phyloP scores from a whole-genome alignment of 148 eudicot species.

The Rhododendron griersonianum region DNA sequence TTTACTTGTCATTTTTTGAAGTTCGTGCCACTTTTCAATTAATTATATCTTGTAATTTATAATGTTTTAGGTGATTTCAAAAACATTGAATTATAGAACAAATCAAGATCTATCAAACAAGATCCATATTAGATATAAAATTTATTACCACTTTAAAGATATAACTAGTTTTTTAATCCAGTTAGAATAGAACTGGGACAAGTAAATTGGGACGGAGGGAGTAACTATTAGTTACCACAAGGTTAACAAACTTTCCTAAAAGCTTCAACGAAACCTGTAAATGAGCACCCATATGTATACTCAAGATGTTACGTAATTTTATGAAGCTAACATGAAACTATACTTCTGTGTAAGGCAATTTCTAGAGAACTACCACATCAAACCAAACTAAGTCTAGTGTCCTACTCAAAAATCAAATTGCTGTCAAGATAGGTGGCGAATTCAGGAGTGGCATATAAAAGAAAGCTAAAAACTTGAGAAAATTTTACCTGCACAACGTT shows the following conservation, averaged over 20 bases:
- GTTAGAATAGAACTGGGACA: too few relatives aligned
- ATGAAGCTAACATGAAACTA: background rate
- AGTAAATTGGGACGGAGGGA: too few relatives aligned
- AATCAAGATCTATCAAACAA: too few relatives aligned
- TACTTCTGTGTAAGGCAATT: background rate
- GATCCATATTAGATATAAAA: too few relatives aligned
- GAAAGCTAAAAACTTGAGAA: constrained; percentile 11
- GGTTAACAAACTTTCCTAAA: background rate
- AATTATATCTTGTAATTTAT: too few relatives aligned
- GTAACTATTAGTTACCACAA: background rate
- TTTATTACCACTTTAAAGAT: too few relatives aligned
- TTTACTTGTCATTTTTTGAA: too few relatives aligned
- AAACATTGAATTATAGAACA: too few relatives aligned
- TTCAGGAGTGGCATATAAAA: background rate
- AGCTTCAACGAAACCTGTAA: background rate
- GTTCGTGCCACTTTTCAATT: too few relatives aligned
- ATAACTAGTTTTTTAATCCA: too few relatives aligned
- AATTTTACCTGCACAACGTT: constrained; percentile 66
- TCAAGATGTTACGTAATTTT: background rate
- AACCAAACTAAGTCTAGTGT: background rate
- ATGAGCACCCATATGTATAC: background rate
- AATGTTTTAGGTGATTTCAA: too few relatives aligned
- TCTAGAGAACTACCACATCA: background rate
- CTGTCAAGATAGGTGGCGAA: background rate
- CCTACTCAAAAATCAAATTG: background rate